Evolutionary conservation across 495 filamentous ascomycete species (phyloP).

Genomic region (Opeltia flavorubescens): DNA sequence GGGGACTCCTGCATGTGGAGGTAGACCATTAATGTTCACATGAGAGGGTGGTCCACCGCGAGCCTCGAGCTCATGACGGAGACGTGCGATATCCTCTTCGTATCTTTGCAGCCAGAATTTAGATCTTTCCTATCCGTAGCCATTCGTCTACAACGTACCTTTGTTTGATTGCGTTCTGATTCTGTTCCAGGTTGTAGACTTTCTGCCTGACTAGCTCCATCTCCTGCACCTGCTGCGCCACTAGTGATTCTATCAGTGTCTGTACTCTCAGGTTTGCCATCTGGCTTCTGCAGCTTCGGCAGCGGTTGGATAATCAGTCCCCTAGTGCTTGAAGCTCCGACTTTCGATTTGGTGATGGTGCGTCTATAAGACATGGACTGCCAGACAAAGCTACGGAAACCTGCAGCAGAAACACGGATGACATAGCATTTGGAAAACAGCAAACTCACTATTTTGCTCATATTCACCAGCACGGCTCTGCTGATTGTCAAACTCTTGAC

Average conservation of each 20-base stretch:
- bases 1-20: slow-evolving; percentile 61
- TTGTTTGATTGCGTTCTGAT: slow-evolving; percentile 70
- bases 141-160: slow-evolving; percentile 47
- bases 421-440: slow-evolving; percentile 2
- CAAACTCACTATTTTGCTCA: slow-evolving; percentile 75
- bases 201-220: slow-evolving; percentile 86
- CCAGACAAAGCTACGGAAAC: background rate
- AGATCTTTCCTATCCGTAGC: background rate
- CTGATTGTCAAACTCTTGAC: slow-evolving; percentile 79
- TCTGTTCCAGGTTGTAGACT: slow-evolving; percentile 79
- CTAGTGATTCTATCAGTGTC: slow-evolving; percentile 27
- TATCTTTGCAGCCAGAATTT: slow-evolving; percentile 45
- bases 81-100: slow-evolving; percentile 73
- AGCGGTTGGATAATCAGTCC: background rate
- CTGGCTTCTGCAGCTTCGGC: background rate
- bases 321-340: background rate
- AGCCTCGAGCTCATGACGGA: slow-evolving; percentile 79
- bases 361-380: background rate
- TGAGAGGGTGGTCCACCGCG: slow-evolving; percentile 62
- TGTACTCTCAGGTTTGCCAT: background rate
- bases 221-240: slow-evolving; percentile 75
- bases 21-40: slow-evolving; percentile 37
- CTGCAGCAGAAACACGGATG: slow-evolving; percentile 8
- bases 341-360: background rate
- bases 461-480: slow-evolving; percentile 56